phyloP scores from a whole-genome alignment of 129 eudicot genomes.

The Glebionis coronaria region DNA sequence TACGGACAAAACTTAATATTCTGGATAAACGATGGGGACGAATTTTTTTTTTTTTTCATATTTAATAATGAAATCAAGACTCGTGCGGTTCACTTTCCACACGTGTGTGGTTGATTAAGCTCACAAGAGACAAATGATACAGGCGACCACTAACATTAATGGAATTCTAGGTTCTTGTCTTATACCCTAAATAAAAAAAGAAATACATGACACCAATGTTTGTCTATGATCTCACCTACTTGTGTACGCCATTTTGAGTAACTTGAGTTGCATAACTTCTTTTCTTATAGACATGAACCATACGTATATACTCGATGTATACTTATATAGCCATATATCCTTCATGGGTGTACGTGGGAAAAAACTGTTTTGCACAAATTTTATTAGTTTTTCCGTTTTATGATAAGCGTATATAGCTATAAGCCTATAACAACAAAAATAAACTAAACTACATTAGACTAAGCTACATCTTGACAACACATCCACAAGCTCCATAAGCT shows the following conservation, averaged over 20 bases:
- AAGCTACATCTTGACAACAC: too few relatives aligned
- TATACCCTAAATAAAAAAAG: conserved; percentile 12
- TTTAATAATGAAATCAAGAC: neutral
- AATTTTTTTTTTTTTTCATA: too few relatives aligned
- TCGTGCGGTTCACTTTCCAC: conserved; percentile 16
- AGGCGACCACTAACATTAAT: conserved; percentile 26
- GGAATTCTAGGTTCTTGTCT: conserved; percentile 28
- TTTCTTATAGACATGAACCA: neutral
- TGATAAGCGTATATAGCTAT: neutral
- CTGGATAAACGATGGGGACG: too few relatives aligned
- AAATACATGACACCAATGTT: conserved; percentile 29
- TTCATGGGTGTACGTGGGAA: neutral
- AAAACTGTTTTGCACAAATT: conserved; percentile 1
- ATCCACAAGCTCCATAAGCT: too few relatives aligned
- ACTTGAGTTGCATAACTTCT: neutral
- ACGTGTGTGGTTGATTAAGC: conserved; percentile 17
- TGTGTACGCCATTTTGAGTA: neutral
- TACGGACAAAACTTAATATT: too few relatives aligned
- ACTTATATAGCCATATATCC: neutral
- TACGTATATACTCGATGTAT: neutral
- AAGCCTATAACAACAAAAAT: too few relatives aligned
- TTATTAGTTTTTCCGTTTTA: neutral
- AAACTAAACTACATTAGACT: too few relatives aligned
- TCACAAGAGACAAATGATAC: conserved; percentile 6
- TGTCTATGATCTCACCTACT: conserved; percentile 33